A percentile compares a stretch with the other conserved stretches of the same genome.
These are phyloP conservation scores for Rhizophora mangle DNA, from an alignment of 345 rosid genomes.

Conservation along the genomic window DNA sequence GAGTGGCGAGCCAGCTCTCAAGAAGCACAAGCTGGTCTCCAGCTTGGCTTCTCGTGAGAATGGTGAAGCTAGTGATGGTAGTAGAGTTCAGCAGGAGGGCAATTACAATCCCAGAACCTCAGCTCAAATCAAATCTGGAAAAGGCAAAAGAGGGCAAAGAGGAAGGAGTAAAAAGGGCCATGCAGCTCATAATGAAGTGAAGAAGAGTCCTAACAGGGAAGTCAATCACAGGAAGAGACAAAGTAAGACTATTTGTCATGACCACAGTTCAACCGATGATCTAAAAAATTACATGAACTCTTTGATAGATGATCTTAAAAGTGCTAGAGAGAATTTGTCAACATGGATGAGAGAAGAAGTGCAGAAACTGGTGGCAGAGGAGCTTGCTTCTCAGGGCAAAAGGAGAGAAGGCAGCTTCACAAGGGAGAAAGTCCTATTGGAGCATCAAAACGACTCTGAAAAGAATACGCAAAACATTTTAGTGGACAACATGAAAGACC, in stretches of 20 bases:
- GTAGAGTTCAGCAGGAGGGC: slow-evolving; percentile 23
- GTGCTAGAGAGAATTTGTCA: slow-evolving; percentile 38
- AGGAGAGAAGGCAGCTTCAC: slow-evolving; percentile 18
- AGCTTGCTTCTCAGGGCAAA: slow-evolving; percentile 9
- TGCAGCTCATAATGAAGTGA: slow-evolving; percentile 2
- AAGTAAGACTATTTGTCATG: slow-evolving; percentile 21
- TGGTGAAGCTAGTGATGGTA: slow-evolving; percentile 27
- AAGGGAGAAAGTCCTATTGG: slow-evolving; percentile 5
- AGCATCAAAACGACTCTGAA: slow-evolving; percentile 14
- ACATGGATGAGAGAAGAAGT: slow-evolving; percentile 56
- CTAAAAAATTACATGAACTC: slow-evolving; percentile 39
- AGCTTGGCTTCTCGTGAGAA: slow-evolving; percentile 22
- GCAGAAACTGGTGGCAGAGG: slow-evolving; percentile 35
- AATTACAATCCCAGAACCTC: slow-evolving; percentile 14
- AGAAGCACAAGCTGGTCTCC: slow-evolving; percentile 30
- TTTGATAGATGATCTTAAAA: slow-evolving; percentile 50
- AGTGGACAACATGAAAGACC: slow-evolving; percentile 19
- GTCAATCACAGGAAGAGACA: slow-evolving; percentile 28
- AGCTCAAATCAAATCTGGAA: slow-evolving; percentile 16
- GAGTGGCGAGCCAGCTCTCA: slow-evolving; percentile 22
- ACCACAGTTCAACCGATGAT: slow-evolving; percentile 29
- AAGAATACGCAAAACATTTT: slow-evolving; percentile 15
- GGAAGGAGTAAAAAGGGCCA: slow-evolving; percentile 16
- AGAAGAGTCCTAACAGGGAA: slow-evolving; percentile 20
- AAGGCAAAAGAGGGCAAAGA: slow-evolving; percentile 23